Percentiles rank a stretch among this genome's conserved stretches.
Conservation (phyloP, 2,329 filamentous ascomycete species). For the Colletotrichum siamense region DNA sequence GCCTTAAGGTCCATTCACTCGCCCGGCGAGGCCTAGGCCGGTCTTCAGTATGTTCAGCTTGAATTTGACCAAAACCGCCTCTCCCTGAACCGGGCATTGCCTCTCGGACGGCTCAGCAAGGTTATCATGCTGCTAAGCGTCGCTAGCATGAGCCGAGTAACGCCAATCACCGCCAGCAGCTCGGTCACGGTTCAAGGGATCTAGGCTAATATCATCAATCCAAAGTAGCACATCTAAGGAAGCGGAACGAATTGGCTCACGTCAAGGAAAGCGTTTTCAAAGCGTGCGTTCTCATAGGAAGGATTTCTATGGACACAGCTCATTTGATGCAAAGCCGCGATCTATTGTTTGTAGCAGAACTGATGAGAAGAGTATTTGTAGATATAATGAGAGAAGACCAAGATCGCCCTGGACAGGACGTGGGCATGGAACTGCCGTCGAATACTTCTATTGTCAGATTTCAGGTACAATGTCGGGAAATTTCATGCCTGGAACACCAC, state of each 20-base stretch:
- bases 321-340: not conserved
- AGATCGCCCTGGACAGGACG: too few species aligned
- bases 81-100: not conserved
- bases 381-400: too few species aligned
- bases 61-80: not conserved
- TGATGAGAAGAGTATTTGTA: too few species aligned
- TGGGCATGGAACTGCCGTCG: too few species aligned
- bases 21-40: not conserved
- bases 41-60: not conserved
- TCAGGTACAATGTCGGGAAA: too few species aligned
- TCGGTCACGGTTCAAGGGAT: not conserved
- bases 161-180: not conserved
- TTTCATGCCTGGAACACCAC: too few species aligned
- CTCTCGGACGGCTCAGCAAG: not conserved
- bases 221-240: not conserved
- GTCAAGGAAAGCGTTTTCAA: not conserved
- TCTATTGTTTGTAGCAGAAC: not conserved
- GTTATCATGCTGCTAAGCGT: not conserved
- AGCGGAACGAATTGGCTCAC: not conserved
- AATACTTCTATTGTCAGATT: too few species aligned
- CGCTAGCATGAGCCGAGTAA: not conserved
- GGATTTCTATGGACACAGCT: not conserved
- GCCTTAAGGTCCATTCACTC: too few species aligned
- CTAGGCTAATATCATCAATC: not conserved
- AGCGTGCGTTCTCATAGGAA: not conserved